Evolutionary conservation across 1,139 yeast genomes (phyloP).

Genomic region (Sugiyamaella japonica): DNA sequence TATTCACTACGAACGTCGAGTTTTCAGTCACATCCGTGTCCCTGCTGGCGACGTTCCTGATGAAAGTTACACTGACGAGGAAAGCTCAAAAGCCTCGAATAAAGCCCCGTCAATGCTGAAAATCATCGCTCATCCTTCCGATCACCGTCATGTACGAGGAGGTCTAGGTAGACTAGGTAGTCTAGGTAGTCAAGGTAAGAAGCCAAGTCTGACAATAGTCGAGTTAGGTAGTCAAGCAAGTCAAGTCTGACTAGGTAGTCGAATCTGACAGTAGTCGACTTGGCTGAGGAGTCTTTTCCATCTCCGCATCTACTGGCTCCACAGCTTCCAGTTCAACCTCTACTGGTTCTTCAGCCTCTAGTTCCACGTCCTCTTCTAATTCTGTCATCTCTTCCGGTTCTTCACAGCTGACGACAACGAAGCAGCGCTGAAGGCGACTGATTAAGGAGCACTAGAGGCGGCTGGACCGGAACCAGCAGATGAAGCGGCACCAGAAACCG

Average conservation of each 20-base stretch:
- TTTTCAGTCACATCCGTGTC: background rate
- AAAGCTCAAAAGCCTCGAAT: background rate
- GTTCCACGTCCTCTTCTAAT: no score
- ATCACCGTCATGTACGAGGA: background rate
- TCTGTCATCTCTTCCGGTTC: no score
- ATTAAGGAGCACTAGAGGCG: background rate
- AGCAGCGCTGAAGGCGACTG: background rate
- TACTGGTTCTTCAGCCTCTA: no score
- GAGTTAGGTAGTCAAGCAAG: no score
- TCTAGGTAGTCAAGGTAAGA: no score
- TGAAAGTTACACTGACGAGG: background rate
- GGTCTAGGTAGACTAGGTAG: no score
- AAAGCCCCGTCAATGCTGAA: background rate
- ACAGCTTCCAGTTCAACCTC: no score
- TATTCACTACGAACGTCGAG: conserved; percentile 1
- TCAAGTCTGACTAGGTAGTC: no score
- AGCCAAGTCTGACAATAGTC: no score
- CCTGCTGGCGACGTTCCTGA: conserved; percentile 1
- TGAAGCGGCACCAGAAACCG: background rate
- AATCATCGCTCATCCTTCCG: background rate
- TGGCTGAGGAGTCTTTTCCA: no score
- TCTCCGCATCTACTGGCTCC: no score
- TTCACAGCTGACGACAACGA: background rate
- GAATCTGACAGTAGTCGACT: no score
- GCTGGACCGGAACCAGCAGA: background rate